Evolutionary conservation across 192 early-diverging fungal genomes (phyloP), one percentile per base, ranked within the genome.

Genomic region (Backusella parvicylindrica): DNA sequence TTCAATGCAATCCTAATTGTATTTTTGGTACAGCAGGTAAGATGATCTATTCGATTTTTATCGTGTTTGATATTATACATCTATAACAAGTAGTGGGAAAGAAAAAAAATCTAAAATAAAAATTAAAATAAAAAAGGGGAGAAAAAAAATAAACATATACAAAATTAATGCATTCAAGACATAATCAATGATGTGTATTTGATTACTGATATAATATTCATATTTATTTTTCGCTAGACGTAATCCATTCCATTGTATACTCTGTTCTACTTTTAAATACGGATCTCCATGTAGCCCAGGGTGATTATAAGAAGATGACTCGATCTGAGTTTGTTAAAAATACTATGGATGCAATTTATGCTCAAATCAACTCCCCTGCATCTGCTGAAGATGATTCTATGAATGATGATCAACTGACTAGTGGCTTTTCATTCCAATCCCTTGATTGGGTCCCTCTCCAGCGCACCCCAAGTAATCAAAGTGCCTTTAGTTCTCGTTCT

Each of bases 181-280:
- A 60, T 60, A 60, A 53, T 11, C 8, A 38, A 28, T 13, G 1
- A 60, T 60, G 26, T 26, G 3, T 60, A 60, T 26, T 23, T 13
- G 53, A 60, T 60, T 13, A 26, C 26, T 60, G 12, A 60, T 60
- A 60, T 28, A 60, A 11, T 8, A n/a, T 26, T 53, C 9, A 3
- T 60, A 38, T 38, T n/a, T 38, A 69, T 8, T 36, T 23, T 36
- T 68, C 23, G 50, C 36, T 79, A 79, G 96, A 97, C 77, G 88
- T 95, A 18, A 93, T 96, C 0, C 92, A 99, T 70, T 92, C 92
- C 7, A 90, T 96, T 68, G 85, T 92, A 0, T 96, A 95, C 77
- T 96, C 95, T 16, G 72, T 95, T 7, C 76, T 99, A 73, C 77
- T 99, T 69, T 86, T 99, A 8, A 97, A 97, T 79, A 99, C 97